These are phyloP conservation scores for Kluyveromyces lactis DNA, from an alignment of 805 yeast genomes.

Conservation along the genomic window DNA sequence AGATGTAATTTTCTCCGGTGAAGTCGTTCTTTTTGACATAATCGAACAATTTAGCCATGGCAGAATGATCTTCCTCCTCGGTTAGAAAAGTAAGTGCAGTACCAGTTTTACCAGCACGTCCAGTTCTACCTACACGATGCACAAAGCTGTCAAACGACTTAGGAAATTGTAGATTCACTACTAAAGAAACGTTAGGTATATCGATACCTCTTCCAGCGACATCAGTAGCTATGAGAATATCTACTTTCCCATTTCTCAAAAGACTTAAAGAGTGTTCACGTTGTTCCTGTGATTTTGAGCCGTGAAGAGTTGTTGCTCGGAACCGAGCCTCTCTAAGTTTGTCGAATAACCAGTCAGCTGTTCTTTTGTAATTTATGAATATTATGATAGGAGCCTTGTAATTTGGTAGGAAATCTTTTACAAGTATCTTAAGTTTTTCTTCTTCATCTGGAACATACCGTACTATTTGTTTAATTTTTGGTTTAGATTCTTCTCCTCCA, in stretches of 20 bases:
- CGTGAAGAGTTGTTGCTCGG: slow-evolving; percentile 64
- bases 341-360: slow-evolving; percentile 60
- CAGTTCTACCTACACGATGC: slow-evolving; percentile 94
- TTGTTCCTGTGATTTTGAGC: slow-evolving; percentile 76
- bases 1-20: slow-evolving; percentile 13
- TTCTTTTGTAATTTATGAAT: slow-evolving; percentile 69
- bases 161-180: slow-evolving; percentile 80
- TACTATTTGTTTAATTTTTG: slow-evolving; percentile 55
- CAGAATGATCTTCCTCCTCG: slow-evolving; percentile 42
- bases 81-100: slow-evolving; percentile 65
- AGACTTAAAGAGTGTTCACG: slow-evolving; percentile 69
- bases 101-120: slow-evolving; percentile 85
- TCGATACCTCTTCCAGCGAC: slow-evolving; percentile 96
- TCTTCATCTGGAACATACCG: slow-evolving; percentile 41
- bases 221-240: slow-evolving; percentile 81
- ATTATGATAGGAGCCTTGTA: slow-evolving; percentile 59
- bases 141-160: slow-evolving; percentile 72
- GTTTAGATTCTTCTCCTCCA: slow-evolving; percentile 59
- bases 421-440: slow-evolving; percentile 33
- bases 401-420: slow-evolving; percentile 10
- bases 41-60: slow-evolving; percentile 35
- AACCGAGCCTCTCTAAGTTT: slow-evolving; percentile 39
- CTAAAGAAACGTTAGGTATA: slow-evolving; percentile 77
- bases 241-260: slow-evolving; percentile 46
- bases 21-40: slow-evolving; percentile 32